Evolutionary conservation across 768 basidiomycete genomes (phyloP), one percentile per base, ranked within the genome.

Genomic region (Krasilnikovozyma curviuscula): DNA sequence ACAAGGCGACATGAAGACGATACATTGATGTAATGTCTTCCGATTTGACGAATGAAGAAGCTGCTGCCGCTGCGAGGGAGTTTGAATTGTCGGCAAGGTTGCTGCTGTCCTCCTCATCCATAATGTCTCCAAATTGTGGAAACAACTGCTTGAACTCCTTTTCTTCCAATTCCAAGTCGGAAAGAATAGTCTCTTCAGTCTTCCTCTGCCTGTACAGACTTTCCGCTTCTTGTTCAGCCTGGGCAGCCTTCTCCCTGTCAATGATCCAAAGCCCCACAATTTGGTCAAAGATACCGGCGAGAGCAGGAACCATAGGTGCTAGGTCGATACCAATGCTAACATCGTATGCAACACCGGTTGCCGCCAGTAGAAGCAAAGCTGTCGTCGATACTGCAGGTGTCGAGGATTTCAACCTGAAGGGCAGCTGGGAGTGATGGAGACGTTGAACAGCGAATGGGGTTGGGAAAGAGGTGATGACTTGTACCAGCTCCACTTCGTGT

Each of bases 101-200:
- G 12, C 33, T 18, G 16, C 24, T 18, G 30, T 49, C 37, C 23
- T 46, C 40, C 16, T 57, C 50, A 34, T 55, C 47, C 29, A 50
- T 34, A 18, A 49, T 68, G 47, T 79, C 73, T 28, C 79, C 81
- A 55, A 77, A 91, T 10, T 76, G 75, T 12, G 93, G 93, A 64
- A 98, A 98, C 25, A 97, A 62, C 5, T 73, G 66, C 38, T 77
- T 65, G 57, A 97, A 84, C 55, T 97, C 93, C 53, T 71, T 70
- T 61, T 81, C 82, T 59, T 93, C 85, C 31, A 73, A 59, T 57
- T 85, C 81, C 5, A 73, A 74, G 50, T 89, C 88, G 12, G 71
- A 72, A 9, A 70, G 62, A 25, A 70, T 70, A 25, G 71, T 66
- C 40, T 81, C 65, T 13, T 74, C 69, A 23, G 70, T 59, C 35